phyloP scores from a whole-genome alignment of 139 green algal genomes.

The Yamagishiella unicocca region DNA sequence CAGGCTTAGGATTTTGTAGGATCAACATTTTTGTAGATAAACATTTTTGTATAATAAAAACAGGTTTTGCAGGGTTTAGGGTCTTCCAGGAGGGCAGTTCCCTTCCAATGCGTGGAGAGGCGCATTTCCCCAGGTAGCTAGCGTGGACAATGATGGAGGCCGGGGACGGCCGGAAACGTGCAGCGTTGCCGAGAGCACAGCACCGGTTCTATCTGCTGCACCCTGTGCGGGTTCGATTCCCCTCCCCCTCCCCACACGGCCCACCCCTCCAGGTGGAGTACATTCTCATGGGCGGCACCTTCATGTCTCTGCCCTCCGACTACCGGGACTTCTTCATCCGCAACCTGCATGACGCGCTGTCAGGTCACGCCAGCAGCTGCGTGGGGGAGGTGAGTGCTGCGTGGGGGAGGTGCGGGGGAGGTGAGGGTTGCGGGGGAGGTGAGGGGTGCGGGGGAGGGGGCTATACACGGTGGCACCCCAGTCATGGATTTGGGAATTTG shows the following conservation, averaged over 20 bases:
- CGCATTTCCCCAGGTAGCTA: too few species aligned
- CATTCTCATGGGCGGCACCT: conserved; percentile 99
- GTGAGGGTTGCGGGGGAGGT: background rate
- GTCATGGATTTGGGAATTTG: too few species aligned
- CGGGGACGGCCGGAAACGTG: too few species aligned
- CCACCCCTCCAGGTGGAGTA: conserved; percentile 81
- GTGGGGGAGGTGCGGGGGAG: background rate
- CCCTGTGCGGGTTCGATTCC: background rate
- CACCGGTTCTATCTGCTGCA: background rate
- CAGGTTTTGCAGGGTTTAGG: too few species aligned
- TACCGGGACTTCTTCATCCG: conserved; percentile 98
- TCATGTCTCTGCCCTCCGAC: conserved; percentile 96
- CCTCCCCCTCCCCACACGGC: background rate
- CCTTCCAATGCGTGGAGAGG: too few species aligned
- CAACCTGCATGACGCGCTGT: conserved; percentile 96
- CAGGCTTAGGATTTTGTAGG: too few species aligned
- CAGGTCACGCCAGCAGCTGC: conserved; percentile 76
- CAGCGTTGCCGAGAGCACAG: too few species aligned
- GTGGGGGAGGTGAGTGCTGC: conserved; percentile 69
- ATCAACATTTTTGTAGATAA: too few species aligned
- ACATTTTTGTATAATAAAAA: too few species aligned
- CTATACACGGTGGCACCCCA: background rate
- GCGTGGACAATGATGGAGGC: too few species aligned
- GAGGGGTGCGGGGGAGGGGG: background rate
- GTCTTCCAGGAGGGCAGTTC: too few species aligned